Evolutionary conservation across 192 early-diverging fungal species (phyloP).

Genomic region (Podila horticola): DNA sequence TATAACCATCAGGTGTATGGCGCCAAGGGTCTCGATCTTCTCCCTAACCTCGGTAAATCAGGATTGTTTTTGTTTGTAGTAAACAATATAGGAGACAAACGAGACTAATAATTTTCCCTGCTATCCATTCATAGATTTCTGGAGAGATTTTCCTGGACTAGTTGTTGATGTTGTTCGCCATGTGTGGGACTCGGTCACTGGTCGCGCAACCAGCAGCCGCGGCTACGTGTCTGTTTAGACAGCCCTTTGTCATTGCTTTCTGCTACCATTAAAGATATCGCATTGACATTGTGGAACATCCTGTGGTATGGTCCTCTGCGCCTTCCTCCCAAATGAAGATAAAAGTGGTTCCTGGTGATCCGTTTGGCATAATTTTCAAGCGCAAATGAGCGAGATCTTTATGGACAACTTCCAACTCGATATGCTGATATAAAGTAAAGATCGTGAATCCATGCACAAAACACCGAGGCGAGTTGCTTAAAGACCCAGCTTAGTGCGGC

Average conservation of each 20-base stretch:
- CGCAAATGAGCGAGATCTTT: constrained; percentile 49
- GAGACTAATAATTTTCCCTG: background rate
- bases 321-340: background rate
- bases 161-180: constrained; percentile 41
- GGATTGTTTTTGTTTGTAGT: too few relatives aligned
- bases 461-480: constrained; percentile 63
- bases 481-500: constrained; percentile 97
- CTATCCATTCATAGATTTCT: constrained; percentile 20
- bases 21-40: constrained; percentile 31
- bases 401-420: constrained; percentile 19
- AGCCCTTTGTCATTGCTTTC: background rate
- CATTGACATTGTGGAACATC: too few relatives aligned
- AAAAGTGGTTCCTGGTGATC: background rate
- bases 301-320: too few relatives aligned
- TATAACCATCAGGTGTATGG: constrained; percentile 46
- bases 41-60: constrained; percentile 35
- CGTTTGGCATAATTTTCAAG: constrained; percentile 11
- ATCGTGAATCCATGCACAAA: background rate
- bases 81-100: too few relatives aligned
- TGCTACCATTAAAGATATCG: background rate
- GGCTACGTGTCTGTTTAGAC: constrained; percentile 41
- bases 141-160: constrained; percentile 41
- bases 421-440: constrained; percentile 15
- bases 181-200: constrained; percentile 46
- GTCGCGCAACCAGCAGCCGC: constrained; percentile 9